Percentiles rank a stretch among this genome's conserved stretches.
Conservation (phyloP, 495 filamentous ascomycete species). For the Lophiostoma macrostomum region DNA sequence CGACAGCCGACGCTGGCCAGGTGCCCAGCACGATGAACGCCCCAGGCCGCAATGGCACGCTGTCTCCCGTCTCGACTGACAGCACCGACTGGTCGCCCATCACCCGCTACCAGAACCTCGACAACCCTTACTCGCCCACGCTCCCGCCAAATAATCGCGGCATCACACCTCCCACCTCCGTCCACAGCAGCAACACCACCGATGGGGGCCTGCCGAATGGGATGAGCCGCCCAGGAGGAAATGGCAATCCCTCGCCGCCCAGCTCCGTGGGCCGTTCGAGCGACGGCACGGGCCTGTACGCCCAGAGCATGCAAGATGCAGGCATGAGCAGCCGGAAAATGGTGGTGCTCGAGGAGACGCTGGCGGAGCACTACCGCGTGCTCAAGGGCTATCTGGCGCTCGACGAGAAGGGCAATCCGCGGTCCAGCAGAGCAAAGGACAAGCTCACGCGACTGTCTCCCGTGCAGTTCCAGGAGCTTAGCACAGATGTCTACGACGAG, state of each 20-base stretch:
- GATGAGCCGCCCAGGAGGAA: conserved; percentile 25
- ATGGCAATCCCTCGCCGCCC: conserved; percentile 76
- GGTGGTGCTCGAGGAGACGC: conserved; percentile 60
- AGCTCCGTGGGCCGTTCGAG: conserved; percentile 80
- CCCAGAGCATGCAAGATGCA: conserved; percentile 54
- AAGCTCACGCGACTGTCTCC: conserved; percentile 84
- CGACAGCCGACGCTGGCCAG: conserved; percentile 5
- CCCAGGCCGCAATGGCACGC: conserved; percentile 60
- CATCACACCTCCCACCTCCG: conserved; percentile 32
- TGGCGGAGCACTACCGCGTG: conserved; percentile 78
- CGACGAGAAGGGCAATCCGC: conserved; percentile 69
- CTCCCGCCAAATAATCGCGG: conserved; percentile 24
- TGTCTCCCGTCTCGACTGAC: conserved; percentile 80
- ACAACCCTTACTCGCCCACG: conserved; percentile 32
- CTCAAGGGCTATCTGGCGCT: conserved; percentile 73
- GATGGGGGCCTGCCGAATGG: conserved; percentile 32
- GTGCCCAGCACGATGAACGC: conserved; percentile 59
- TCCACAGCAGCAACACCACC: conserved; percentile 31
- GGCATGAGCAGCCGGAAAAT: conserved; percentile 42
- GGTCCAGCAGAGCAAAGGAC: conserved; percentile 84
- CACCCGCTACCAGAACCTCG: conserved; percentile 33
- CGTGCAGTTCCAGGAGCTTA: conserved; percentile 94
- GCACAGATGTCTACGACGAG: conserved; percentile 97
- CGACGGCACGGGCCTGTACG: conserved; percentile 64
- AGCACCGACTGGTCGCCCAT: conserved; percentile 84